These are phyloP conservation scores for Aspergillus pseudoviridinutans DNA, from an alignment of 2,329 filamentous ascomycete genomes.

Conservation along the genomic window DNA sequence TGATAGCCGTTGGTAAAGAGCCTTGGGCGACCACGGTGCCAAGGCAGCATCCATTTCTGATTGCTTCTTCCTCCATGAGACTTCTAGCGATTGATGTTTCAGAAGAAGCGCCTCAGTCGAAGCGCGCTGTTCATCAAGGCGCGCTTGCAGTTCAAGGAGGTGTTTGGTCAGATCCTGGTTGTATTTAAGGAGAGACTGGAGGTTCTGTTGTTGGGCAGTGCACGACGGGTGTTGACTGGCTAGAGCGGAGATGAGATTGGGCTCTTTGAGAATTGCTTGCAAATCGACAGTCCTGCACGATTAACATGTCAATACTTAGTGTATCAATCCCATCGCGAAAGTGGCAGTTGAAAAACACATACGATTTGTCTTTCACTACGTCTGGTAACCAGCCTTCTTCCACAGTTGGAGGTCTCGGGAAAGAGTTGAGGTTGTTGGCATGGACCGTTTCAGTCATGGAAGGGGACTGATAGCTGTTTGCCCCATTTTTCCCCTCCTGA, in stretches of 20 bases:
- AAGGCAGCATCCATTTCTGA: slow-evolving; percentile 82
- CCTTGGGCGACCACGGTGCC: slow-evolving; percentile 78
- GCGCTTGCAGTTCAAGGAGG: slow-evolving; percentile 41
- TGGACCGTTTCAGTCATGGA: slow-evolving; percentile 8
- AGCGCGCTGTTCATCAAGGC: slow-evolving; percentile 54
- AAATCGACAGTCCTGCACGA: slow-evolving; percentile 45
- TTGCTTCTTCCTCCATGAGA: slow-evolving; percentile 89
- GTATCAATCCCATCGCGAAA: not conserved
- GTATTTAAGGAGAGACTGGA: slow-evolving; percentile 62
- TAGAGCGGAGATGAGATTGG: slow-evolving; percentile 68
- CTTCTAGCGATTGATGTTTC: slow-evolving; percentile 77
- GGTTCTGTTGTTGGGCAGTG: slow-evolving; percentile 58
- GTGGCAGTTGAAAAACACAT: slow-evolving; percentile 28
- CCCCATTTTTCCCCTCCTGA: slow-evolving; percentile 6
- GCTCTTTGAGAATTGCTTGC: slow-evolving; percentile 71
- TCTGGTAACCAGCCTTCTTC: slow-evolving; percentile 72
- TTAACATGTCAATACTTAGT: slow-evolving; percentile 1
- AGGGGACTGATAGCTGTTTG: slow-evolving; percentile 6
- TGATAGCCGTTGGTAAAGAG: slow-evolving; percentile 75
- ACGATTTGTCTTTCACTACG: slow-evolving; percentile 78
- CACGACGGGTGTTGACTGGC: slow-evolving; percentile 72
- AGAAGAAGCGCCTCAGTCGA: slow-evolving; percentile 77
- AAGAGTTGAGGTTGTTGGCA: slow-evolving; percentile 11
- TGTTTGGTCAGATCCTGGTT: slow-evolving; percentile 66
- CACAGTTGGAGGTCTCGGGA: slow-evolving; percentile 35